Evolutionary conservation across 768 basidiomycete genomes (phyloP).

Genomic region (Amanita rimosa): DNA sequence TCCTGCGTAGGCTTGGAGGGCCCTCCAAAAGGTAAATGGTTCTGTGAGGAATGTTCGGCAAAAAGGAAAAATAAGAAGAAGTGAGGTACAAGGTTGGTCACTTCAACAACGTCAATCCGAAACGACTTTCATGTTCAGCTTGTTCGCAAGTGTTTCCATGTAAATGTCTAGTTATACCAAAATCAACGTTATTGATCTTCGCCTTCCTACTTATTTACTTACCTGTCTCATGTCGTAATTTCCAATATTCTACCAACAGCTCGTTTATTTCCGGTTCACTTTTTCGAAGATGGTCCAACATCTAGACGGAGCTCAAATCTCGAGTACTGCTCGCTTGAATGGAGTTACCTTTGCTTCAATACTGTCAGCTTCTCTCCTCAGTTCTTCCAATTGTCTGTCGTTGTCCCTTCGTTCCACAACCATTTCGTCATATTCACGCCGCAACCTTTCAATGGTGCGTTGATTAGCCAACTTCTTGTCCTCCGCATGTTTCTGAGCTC

Average conservation of each 20-base stretch:
- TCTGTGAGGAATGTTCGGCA: conserved; percentile 52
- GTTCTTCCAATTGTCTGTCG: conserved; percentile 69
- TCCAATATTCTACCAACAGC: conserved; percentile 77
- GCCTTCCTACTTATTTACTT: conserved; percentile 1
- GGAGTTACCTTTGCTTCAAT: conserved; percentile 49
- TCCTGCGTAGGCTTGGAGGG: conserved; percentile 51
- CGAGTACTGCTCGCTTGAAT: background rate
- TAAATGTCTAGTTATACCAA: conserved; percentile 33
- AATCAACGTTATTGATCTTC: background rate
- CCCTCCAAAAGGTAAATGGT: conserved; percentile 59
- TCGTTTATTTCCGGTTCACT: conserved; percentile 76
- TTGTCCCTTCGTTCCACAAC: conserved; percentile 64
- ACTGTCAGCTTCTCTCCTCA: conserved; percentile 57
- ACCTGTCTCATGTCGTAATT: conserved; percentile 70
- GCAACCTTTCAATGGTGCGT: conserved; percentile 62
- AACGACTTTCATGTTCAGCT: conserved; percentile 47
- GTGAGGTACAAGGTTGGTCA: too few species aligned
- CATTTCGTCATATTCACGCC: conserved; percentile 75
- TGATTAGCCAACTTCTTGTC: conserved; percentile 70
- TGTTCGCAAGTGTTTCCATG: conserved; percentile 80
- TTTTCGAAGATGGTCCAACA: conserved; percentile 60
- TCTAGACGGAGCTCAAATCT: conserved; percentile 29
- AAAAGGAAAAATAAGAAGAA: conserved; percentile 17
- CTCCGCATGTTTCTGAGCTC: conserved; percentile 68
- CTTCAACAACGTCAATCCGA: conserved; percentile 14